Percentiles rank a stretch among this genome's conserved stretches.
Conservation (phyloP, 2,329 filamentous ascomycete genomes). For the Botrytis cinerea region DNA sequence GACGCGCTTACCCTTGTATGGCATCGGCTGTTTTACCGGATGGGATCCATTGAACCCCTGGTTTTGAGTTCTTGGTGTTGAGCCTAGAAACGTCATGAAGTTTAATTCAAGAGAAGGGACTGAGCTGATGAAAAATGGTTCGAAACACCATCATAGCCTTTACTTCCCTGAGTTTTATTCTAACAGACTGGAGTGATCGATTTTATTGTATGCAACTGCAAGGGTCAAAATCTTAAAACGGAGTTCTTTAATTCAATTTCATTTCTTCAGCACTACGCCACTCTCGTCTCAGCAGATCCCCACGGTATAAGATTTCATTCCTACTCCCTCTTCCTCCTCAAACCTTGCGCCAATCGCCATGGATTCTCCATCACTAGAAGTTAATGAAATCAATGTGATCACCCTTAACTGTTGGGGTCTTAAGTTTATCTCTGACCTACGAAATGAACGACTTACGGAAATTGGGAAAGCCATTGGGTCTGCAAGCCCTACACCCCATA, state of each 20-base stretch:
- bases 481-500: slow-evolving; percentile 69
- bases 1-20: not conserved
- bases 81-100: slow-evolving; percentile 5
- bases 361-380: not conserved
- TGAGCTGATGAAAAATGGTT: not conserved
- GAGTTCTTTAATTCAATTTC: not conserved
- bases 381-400: slow-evolving; percentile 68
- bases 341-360: not conserved
- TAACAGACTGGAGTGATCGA: not conserved
- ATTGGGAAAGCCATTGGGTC: slow-evolving; percentile 79
- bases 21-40: not conserved
- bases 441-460: slow-evolving; percentile 74
- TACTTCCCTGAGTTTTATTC: not conserved
- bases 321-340: not conserved
- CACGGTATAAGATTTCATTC: not conserved
- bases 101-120: slow-evolving; percentile 2
- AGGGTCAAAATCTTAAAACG: not conserved
- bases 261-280: not conserved
- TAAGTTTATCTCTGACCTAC: slow-evolving; percentile 78
- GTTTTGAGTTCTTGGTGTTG: not conserved
- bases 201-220: slow-evolving; percentile 6
- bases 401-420: slow-evolving; percentile 98
- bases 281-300: not conserved
- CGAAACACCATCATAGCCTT: not conserved
- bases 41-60: not conserved